These are phyloP conservation scores for Hippophae tibetana DNA, from an alignment of 306 rosid genomes.

Conservation along the genomic window DNA sequence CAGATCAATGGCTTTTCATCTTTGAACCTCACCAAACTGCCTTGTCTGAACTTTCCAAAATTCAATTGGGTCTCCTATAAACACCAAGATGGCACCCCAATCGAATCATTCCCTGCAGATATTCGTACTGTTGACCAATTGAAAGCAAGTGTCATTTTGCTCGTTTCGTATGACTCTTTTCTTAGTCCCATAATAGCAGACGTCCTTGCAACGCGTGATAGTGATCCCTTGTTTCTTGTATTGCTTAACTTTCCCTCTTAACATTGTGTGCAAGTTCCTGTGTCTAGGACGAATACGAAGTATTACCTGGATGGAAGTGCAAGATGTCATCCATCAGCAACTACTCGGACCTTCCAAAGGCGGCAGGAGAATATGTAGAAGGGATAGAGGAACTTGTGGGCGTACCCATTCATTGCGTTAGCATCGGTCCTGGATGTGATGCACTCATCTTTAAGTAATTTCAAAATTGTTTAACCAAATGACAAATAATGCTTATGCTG, in stretches of 20 bases:
- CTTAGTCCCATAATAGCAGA: neutral
- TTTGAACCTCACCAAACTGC: constrained; percentile 89
- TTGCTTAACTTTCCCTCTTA: too few relatives aligned
- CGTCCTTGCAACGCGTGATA: neutral
- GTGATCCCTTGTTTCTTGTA: neutral
- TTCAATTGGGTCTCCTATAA: constrained; percentile 63
- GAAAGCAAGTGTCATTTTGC: constrained; percentile 38
- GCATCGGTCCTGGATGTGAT: constrained; percentile 94
- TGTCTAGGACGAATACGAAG: constrained; percentile 79
- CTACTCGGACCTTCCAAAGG: constrained; percentile 84
- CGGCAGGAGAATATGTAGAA: constrained; percentile 62
- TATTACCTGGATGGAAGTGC: constrained; percentile 77
- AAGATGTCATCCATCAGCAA: constrained; percentile 73
- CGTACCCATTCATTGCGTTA: constrained; percentile 76
- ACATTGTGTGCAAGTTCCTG: neutral
- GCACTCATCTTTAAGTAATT: constrained; percentile 70
- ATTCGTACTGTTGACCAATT: constrained; percentile 62
- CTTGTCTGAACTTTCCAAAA: constrained; percentile 62
- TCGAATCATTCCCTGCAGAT: constrained; percentile 75
- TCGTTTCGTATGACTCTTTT: neutral
- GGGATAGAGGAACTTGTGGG: constrained; percentile 87
- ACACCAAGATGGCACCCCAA: constrained; percentile 49
- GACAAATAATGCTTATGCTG: constrained; percentile 11
- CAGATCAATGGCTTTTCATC: constrained; percentile 88
- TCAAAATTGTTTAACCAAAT: neutral